Conservation (phyloP, 73 alveolate species). For the Stentor roeselii region DNA sequence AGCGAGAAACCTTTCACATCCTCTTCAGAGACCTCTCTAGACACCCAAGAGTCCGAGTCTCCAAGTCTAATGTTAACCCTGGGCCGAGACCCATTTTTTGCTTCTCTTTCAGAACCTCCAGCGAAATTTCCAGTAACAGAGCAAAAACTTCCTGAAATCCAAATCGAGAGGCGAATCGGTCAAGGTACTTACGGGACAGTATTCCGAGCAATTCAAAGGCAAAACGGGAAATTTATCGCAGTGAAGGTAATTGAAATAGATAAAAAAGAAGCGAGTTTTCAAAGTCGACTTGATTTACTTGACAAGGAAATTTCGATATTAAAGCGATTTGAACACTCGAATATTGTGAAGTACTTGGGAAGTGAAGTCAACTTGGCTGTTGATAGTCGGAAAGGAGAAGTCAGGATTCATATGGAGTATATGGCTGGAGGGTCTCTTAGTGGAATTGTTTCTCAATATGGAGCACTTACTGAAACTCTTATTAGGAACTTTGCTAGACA, state of each 20-base stretch:
- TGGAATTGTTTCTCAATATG: conserved; percentile 63
- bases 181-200: conserved; percentile 91
- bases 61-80: not conserved
- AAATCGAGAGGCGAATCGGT: conserved; percentile 51
- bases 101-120: not conserved
- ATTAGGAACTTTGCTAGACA: conserved; percentile 61
- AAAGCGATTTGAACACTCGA: conserved; percentile 77
- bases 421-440: conserved; percentile 84
- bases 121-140: not conserved
- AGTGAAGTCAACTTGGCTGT: conserved; percentile 30
- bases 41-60: not conserved
- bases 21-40: not conserved
- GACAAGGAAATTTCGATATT: conserved; percentile 70
- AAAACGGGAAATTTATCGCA: conserved; percentile 80
- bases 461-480: conserved; percentile 76
- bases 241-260: conserved; percentile 66
- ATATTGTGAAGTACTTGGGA: conserved; percentile 86
- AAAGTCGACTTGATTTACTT: conserved; percentile 38
- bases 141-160: not conserved
- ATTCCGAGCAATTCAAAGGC: conserved; percentile 69
- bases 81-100: conserved; percentile 3
- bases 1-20: not conserved
- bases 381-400: not conserved
- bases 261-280: conserved; percentile 57
- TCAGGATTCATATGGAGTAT: conserved; percentile 55